phyloP scores from a whole-genome alignment of 768 basidiomycete species.

The Pleurotus ostreatus region DNA sequence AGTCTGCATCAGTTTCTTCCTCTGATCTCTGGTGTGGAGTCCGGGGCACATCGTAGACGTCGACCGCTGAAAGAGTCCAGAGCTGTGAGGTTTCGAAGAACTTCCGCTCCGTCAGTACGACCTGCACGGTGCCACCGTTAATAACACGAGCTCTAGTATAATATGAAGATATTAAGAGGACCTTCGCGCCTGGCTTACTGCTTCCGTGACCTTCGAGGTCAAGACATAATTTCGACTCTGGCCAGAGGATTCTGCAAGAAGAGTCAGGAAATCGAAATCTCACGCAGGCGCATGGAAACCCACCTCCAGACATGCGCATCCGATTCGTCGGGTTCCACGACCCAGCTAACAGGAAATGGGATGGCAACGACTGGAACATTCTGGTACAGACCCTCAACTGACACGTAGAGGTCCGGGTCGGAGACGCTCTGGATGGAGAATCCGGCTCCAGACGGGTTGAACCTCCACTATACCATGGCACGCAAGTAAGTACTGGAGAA shows the following conservation, averaged over 20 bases:
- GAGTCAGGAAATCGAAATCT: neutral
- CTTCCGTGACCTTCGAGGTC: constrained; percentile 2
- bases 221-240: neutral
- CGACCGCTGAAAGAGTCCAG: neutral
- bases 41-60: neutral
- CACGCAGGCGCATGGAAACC: neutral
- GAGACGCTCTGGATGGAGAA: neutral
- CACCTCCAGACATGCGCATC: neutral
- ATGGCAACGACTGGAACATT: neutral
- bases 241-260: constrained; percentile 1
- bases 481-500: neutral
- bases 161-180: neutral
- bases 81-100: neutral
- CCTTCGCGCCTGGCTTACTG: constrained; percentile 1
- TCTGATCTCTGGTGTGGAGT: neutral
- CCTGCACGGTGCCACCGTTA: neutral
- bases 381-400: neutral
- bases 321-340: neutral
- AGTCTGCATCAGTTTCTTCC: neutral
- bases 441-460: neutral
- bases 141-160: neutral
- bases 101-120: neutral
- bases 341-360: neutral
- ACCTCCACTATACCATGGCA: neutral
- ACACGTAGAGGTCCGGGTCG: neutral